Evolutionary conservation across 306 rosid species (phyloP), one percentile per base, ranked within the genome.

Genomic region (Cucumis hystrix): DNA sequence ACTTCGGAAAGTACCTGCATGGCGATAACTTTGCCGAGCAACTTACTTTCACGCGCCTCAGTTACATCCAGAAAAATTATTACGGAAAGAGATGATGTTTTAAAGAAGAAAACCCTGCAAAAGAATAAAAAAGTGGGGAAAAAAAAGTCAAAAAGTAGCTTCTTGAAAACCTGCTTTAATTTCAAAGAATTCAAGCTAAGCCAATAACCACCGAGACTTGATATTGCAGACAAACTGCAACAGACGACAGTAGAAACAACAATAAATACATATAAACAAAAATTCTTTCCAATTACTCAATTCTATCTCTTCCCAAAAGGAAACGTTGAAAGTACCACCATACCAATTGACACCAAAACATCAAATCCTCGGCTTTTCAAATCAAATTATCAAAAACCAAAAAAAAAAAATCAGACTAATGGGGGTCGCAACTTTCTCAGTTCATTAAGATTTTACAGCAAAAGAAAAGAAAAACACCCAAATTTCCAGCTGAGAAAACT

Each of bases 21-120:
- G 61, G 25, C 39, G 17, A 72, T 72, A 15, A 72, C 62, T 72
- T 52, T 52, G 30, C 25, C 77, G 5, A 52, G 61, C 62, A 51
- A 28, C 62, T 72, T 52, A 20, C 30, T 72, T 72, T 72, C 77
- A 72, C 43, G 77, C 77, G 77, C 77, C 77, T 72, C 62, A 30
- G 55, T 72, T 51, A 52, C 18, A 60, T 30, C 12, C 28, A 72
- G 60, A 72, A 25, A 72, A 72, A 72, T 72, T 13, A 51, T 72
- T 51, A 72, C 15, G 16, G 25, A 49, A 72, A 51, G 77, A 72
- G 35, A 70, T 18, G 59, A 70, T 70, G 16, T 21, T 21, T 47
- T 72, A 30, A 16, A 33, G 61, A 16, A 33, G 61, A 52, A 51
- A 51, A 5, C 62, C 40, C 77, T 72, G 41, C 21, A 12, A 41